Base-by-base conservation (phyloP, 257 asterid species). In the Solanum corneliomulleri region DNA sequence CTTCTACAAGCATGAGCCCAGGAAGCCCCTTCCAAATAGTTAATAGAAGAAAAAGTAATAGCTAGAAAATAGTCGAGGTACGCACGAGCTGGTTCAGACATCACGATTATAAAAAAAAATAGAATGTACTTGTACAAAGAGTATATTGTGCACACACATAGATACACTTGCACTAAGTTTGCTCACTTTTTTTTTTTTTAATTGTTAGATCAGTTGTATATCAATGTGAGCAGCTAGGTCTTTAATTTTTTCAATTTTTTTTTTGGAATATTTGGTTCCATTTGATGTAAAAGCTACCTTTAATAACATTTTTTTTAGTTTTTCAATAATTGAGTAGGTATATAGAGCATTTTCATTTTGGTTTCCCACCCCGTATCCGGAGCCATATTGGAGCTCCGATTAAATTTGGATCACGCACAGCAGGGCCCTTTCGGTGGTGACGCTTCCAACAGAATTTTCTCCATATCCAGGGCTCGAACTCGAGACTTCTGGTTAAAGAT, bases 1-100 rank as follows among this genome's bases (percentile, higher is more conserved):
- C 90, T 39, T 89, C 96, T 42, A 77, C 92, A 87, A 89, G 87
- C 29, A 69, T 44, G 84, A 87, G 90, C 88, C 58, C 91, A 3
- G 60, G 88, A n/a, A 92, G 92, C 86, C 88, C 83, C 82, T 84
- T 84, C 6, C 87, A 42, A 68, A 42, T 25, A n/a, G 86, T 15
- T 14, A 84, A n/a, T 0, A 42, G 62, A 29, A 10, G 49, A 37
- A 37, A 74, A 74, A 74, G 31, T 0, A 74, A 21, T 5, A 72
- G 49, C 29, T 72, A 72, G 47, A 72, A 72, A 37, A 11, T 11
- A 37, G 31, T 37, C 29, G 29, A 72, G 29, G 1, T 37, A 74
- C 5, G 2, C 10, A 74, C 18, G 37, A 74, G 18, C 6, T 74
- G 6, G 16, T 74, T 11, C 27, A 11, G 4, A 20, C 27, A 71